Evolutionary conservation across 176 grass and related monocot species (phyloP), one percentile per base, ranked within the genome.

Genomic region (Panicum miliaceum): DNA sequence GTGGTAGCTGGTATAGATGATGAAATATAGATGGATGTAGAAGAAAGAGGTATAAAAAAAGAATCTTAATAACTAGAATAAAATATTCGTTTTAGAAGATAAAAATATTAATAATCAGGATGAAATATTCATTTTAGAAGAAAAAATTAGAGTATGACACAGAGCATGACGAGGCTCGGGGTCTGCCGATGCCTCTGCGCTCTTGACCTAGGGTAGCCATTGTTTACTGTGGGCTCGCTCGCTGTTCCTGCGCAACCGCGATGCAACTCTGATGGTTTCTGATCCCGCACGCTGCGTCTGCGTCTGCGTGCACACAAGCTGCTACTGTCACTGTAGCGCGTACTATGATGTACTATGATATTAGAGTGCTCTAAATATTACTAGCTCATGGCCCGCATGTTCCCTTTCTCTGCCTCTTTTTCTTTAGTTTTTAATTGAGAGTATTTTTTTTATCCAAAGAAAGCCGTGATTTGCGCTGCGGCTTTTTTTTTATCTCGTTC

Each of bases 301-400:
- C 64, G 35, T 37, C 64, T 68, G 18, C 36, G 37, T 68, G 65
- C 65, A 68, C 36, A 42, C 65, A 68, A 68, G 65, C 35, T 38
- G 2, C 65, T 68, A 1, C 65, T 22, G 42, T 4, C 0, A 19
- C 15, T 53, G 16, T 53, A 12, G 65, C 19, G 18, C 65, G 16
- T 42, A 42, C 19, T 19, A n/a, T n/a, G 3, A 19, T 12, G 22
- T 40, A 15, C 16, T 64, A 64, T 34, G 26, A 36, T 36, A 63
- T 35, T 64, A 13, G 10, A 32, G 9, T 59, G 52, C 52, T 54
- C 19, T n/a, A 60, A 26, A 8, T 35, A 38, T 38, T 67, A 68
- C 35, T 19, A 4, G 41, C 12, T 11, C 35, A 32, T 41, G 35
- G 35, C 35, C 18, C 19, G 36, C 36, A 12, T 22, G 65, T 41